Base-by-base conservation (phyloP, 1,284 basidiomycete species). In the Salmacisia buchloeana region DNA sequence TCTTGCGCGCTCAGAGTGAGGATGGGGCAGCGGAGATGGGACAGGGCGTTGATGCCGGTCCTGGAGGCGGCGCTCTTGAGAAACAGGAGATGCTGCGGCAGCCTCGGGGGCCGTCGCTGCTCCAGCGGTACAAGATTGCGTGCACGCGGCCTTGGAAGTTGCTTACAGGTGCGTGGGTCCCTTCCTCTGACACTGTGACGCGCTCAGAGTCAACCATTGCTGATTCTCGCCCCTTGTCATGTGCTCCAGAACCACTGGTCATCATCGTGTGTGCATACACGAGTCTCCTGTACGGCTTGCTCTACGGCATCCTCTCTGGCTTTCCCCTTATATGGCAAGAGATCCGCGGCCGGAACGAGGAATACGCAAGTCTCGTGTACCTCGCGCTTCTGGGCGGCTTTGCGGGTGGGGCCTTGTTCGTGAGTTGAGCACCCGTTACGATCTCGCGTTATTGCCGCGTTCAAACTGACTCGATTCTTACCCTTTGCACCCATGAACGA, bases 261-360 rank as follows among this genome's bases (percentile, higher is more conserved):
- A 63, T 64, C 23, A 52, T 69, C 36, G 61, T 66, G 1, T 63
- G 64, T 21, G 57, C 64, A 39, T 69, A 69, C 45, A 69, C 67
- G 2, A 29, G 65, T 13, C 34, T 69, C 31, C 58, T 69, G 4
- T 69, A 69, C 31, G 67, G 67, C 2, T 41, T 69, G n/a, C 45
- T 69, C 34, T 69, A 69, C 60, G 67, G 67, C 29, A 59, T 61
- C 0, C 60, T 69, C 10, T 56, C 61, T 7, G 63, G 63, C 31
- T 69, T 69, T 57, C 67, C 67, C 2, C n/a, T 61, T 13, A 60
- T 68, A 1, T 68, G 67, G 67, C 41, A 58, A 18, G 56, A 61
- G 12, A 62, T 66, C 29, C 59, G 67, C 2, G 59, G 60, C 3
- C 34, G 60, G 7, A 62, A 56, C 9, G n/a, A 36, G 13, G 67